A percentile compares a stretch with the other conserved stretches of the same genome.
These are phyloP conservation scores for Pachyrhizus erosus DNA, from an alignment of 306 rosid genomes.

Conservation along the genomic window DNA sequence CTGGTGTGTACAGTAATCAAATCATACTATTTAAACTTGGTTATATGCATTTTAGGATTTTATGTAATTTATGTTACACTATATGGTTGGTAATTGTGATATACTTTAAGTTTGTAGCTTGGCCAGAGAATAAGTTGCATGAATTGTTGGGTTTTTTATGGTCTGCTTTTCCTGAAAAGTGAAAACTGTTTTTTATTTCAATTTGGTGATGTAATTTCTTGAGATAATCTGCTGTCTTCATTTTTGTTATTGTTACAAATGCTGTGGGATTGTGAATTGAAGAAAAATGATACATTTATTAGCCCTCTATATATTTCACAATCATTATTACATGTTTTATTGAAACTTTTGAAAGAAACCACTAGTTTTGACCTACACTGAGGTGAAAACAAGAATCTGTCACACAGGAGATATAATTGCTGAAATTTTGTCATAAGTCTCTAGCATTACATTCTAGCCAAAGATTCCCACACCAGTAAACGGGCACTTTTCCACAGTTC, in stretches of 20 bases:
- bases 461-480: not conserved
- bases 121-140: not conserved
- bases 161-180: not conserved
- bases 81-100: constrained; percentile 5
- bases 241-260: constrained; percentile 12
- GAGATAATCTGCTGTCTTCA: not conserved
- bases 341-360: constrained; percentile 13
- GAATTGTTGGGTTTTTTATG: not conserved
- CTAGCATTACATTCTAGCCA: constrained; percentile 3
- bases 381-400: not conserved
- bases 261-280: not conserved
- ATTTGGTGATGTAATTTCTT: not conserved
- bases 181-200: not conserved
- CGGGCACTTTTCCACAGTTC: not conserved
- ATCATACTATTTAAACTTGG: constrained; percentile 17
- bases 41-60: constrained; percentile 16
- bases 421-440: not conserved
- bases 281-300: not conserved
- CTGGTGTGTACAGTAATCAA: not conserved
- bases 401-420: not conserved
- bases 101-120: not conserved
- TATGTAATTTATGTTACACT: not conserved
- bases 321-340: not conserved
- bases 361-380: not conserved
- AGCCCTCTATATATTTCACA: not conserved